Conservation (phyloP, 2,329 filamentous ascomycete species). For the Arachnomyces sp. region DNA sequence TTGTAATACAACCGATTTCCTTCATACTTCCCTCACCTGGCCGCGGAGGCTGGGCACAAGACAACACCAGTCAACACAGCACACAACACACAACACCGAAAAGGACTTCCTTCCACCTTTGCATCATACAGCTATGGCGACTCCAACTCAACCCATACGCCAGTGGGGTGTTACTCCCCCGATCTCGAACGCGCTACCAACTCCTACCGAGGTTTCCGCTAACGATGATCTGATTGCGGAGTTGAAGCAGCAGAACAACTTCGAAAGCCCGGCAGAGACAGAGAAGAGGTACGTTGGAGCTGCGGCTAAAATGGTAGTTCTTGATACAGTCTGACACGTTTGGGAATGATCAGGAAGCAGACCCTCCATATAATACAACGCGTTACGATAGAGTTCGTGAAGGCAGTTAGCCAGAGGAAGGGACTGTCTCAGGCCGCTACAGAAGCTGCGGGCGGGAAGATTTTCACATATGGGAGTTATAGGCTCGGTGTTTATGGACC, state of each 20-base stretch:
- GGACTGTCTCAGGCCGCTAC: slow-evolving; percentile 67
- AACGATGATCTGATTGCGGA: slow-evolving; percentile 76
- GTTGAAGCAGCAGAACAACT: slow-evolving; percentile 81
- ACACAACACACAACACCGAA: too few relatives aligned
- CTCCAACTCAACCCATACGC: slow-evolving; percentile 26
- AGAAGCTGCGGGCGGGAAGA: slow-evolving; percentile 77
- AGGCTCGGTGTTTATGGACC: slow-evolving; percentile 89
- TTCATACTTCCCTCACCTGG: too few relatives aligned
- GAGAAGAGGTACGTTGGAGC: slow-evolving; percentile 57
- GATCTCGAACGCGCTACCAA: slow-evolving; percentile 70
- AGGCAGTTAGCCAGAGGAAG: slow-evolving; percentile 65
- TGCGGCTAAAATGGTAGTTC: background rate
- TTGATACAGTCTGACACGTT: background rate
- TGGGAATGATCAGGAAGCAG: slow-evolving; percentile 44
- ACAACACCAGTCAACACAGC: too few relatives aligned
- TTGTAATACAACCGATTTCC: too few relatives aligned
- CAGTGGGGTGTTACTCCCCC: slow-evolving; percentile 73
- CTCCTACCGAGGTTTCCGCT: slow-evolving; percentile 63
- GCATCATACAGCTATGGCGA: slow-evolving; percentile 23
- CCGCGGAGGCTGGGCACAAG: too few relatives aligned
- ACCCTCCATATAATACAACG: slow-evolving; percentile 69
- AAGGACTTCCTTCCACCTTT: too few relatives aligned
- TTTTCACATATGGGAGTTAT: slow-evolving; percentile 95
- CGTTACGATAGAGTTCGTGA: slow-evolving; percentile 80
- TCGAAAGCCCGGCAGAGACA: slow-evolving; percentile 75